Evolutionary conservation across 306 rosid genomes (phyloP).

Genomic region (Begonia peltatifolia): DNA sequence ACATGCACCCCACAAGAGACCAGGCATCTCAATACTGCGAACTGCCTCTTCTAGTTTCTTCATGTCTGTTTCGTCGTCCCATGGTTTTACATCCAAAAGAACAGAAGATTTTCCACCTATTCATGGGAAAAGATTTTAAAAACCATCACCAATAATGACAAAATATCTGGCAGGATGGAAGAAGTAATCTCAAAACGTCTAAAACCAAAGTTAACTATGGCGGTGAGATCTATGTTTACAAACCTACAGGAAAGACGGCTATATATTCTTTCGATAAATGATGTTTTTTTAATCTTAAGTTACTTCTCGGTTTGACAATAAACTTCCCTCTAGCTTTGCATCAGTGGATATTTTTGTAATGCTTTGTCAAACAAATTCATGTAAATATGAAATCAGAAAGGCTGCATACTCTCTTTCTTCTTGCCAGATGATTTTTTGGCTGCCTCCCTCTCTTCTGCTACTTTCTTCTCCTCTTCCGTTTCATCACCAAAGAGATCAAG

Average conservation of each 20-base stretch:
- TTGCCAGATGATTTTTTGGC: conserved; percentile 52
- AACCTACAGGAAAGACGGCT: too few species aligned
- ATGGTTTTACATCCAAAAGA: conserved; percentile 82
- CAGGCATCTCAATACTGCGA: conserved; percentile 53
- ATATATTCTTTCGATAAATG: too few species aligned
- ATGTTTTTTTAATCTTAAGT: too few species aligned
- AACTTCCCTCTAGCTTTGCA: too few species aligned
- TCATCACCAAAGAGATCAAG: conserved; percentile 87
- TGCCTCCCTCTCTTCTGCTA: conserved; percentile 73
- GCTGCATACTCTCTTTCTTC: conserved; percentile 79
- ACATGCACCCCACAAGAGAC: conserved; percentile 92
- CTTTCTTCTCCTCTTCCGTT: conserved; percentile 86
- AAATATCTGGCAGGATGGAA: not conserved
- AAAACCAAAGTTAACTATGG: too few species aligned
- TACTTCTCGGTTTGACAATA: too few species aligned
- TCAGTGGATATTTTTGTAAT: too few species aligned
- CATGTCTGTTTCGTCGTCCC: conserved; percentile 96
- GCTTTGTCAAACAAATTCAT: not conserved
- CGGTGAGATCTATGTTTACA: too few species aligned
- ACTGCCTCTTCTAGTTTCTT: conserved; percentile 87
- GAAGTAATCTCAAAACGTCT: too few species aligned
- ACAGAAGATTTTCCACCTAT: conserved; percentile 84
- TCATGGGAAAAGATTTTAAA: not conserved
- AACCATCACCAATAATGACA: not conserved
- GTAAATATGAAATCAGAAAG: not conserved